These are phyloP conservation scores for Ustilago vetiveriae DNA, from an alignment of 1,284 basidiomycete species.

Conservation along the genomic window DNA sequence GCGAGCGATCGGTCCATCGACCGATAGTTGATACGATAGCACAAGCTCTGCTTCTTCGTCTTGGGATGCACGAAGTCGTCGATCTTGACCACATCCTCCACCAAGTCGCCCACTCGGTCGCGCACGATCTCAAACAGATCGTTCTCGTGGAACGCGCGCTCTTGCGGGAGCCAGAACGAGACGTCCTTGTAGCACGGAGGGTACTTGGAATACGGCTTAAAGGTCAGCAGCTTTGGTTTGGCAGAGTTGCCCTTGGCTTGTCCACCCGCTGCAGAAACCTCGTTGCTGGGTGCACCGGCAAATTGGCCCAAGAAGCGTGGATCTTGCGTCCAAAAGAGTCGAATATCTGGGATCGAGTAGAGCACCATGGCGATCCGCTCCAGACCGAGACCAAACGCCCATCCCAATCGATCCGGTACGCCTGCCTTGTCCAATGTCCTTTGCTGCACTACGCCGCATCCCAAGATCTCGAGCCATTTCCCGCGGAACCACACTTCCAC, in stretches of 20 bases:
- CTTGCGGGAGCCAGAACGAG: slow-evolving; percentile 73
- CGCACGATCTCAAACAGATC: slow-evolving; percentile 95
- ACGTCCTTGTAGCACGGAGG: slow-evolving; percentile 67
- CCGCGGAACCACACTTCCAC: slow-evolving; percentile 96
- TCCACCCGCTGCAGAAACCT: slow-evolving; percentile 31
- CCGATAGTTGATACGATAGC: slow-evolving; percentile 92
- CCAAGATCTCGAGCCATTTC: slow-evolving; percentile 96
- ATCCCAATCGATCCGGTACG: slow-evolving; percentile 80
- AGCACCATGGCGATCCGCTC: slow-evolving; percentile 99
- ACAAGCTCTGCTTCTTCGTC: slow-evolving; percentile 80
- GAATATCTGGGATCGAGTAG: slow-evolving; percentile 95
- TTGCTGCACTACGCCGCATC: slow-evolving; percentile 90
- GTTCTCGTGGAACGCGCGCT: slow-evolving; percentile 80
- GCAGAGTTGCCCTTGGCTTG: slow-evolving; percentile 3
- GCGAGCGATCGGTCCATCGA: slow-evolving; percentile 95
- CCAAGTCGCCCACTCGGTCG: slow-evolving; percentile 88
- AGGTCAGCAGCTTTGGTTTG: slow-evolving; percentile 58
- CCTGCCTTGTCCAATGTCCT: slow-evolving; percentile 82
- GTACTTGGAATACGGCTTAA: slow-evolving; percentile 64
- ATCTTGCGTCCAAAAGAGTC: slow-evolving; percentile 97
- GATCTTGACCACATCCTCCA: slow-evolving; percentile 88
- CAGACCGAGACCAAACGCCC: slow-evolving; percentile 97
- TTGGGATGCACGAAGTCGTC: slow-evolving; percentile 93
- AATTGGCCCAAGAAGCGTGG: slow-evolving; percentile 89
- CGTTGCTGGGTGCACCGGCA: slow-evolving; percentile 68